phyloP scores from a whole-genome alignment of 1,284 basidiomycete species.

The Laetiporus sulphureus region DNA sequence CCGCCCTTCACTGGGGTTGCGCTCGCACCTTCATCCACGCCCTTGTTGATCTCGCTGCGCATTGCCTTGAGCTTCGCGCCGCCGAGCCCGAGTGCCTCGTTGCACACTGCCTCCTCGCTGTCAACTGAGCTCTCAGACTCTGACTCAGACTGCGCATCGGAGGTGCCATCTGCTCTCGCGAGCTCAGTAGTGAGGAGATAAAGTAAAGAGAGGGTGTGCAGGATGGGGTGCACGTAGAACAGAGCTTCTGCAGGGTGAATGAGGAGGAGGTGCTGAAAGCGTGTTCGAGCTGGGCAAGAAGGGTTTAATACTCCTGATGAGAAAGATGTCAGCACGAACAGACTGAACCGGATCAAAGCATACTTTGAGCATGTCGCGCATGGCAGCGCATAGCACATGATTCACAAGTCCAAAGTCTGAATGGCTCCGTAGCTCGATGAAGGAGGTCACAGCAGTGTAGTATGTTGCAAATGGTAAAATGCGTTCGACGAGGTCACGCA shows the following conservation, averaged over 20 bases:
- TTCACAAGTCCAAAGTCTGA: conserved; percentile 92
- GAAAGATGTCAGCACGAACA: too few relatives aligned
- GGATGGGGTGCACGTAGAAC: conserved; percentile 93
- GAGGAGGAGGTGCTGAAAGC: conserved; percentile 83
- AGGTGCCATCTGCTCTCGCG: conserved; percentile 55
- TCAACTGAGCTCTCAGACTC: conserved; percentile 45
- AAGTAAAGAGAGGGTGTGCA: conserved; percentile 86
- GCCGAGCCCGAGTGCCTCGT: conserved; percentile 80
- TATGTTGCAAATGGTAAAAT: conserved; percentile 90
- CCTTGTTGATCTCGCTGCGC: conserved; percentile 65
- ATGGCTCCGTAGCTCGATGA: conserved; percentile 81
- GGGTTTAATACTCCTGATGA: too few relatives aligned
- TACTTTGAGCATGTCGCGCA: conserved; percentile 91
- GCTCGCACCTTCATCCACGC: conserved; percentile 41
- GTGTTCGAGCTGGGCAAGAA: too few relatives aligned
- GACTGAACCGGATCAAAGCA: too few relatives aligned
- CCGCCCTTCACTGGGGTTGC: conserved; percentile 75
- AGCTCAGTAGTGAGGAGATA: conserved; percentile 72
- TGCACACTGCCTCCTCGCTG: conserved; percentile 68
- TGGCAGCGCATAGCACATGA: conserved; percentile 90
- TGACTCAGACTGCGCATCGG: conserved; percentile 31
- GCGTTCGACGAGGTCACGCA: conserved; percentile 82
- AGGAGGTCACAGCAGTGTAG: conserved; percentile 88
- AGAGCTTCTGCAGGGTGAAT: conserved; percentile 93
- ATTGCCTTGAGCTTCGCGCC: conserved; percentile 80